A percentile compares a stretch with the other conserved stretches of the same genome.
Evolutionary conservation across 2,329 filamentous ascomycete species (phyloP).

Genomic region (Neofusicoccum umdonicola): DNA sequence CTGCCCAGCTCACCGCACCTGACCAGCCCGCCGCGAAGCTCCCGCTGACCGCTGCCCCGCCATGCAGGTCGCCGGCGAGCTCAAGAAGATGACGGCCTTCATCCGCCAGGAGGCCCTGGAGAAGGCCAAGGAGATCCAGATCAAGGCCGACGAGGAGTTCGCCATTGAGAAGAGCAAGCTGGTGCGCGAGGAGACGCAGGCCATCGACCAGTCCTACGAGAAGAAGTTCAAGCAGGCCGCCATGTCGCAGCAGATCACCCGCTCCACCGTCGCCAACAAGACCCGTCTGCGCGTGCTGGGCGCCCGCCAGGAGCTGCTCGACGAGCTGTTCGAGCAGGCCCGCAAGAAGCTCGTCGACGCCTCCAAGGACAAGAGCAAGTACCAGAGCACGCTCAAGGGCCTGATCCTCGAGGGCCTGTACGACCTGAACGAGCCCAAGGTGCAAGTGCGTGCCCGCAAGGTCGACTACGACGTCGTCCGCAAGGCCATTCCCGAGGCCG

Average conservation of each 20-base stretch:
- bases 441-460: constrained; percentile 74
- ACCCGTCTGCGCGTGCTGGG: constrained; percentile 84
- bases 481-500: constrained; percentile 74
- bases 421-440: constrained; percentile 75
- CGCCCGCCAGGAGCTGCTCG: constrained; percentile 85
- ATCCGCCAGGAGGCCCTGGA: constrained; percentile 98
- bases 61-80: constrained; percentile 85
- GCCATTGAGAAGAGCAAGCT: constrained; percentile 99
- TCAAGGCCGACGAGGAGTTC: constrained; percentile 99
- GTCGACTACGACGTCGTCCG: constrained; percentile 73
- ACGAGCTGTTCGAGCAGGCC: constrained; percentile 82
- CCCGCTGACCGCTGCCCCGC: constrained; percentile 21
- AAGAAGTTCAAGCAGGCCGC: constrained; percentile 99
- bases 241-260: constrained; percentile 98
- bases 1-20: constrained; percentile 21
- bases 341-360: constrained; percentile 67
- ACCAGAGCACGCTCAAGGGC: constrained; percentile 72
- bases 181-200: constrained; percentile 87
- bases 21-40: constrained; percentile 20
- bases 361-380: constrained; percentile 69
- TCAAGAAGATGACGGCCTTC: constrained; percentile 99
- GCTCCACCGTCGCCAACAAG: constrained; percentile 95
- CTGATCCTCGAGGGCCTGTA: constrained; percentile 89
- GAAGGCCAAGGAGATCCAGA: constrained; percentile 94
- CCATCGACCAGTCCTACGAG: constrained; percentile 90